phyloP scores from a whole-genome alignment of 805 yeast species.

The Saccharomycopsis babjevae region DNA sequence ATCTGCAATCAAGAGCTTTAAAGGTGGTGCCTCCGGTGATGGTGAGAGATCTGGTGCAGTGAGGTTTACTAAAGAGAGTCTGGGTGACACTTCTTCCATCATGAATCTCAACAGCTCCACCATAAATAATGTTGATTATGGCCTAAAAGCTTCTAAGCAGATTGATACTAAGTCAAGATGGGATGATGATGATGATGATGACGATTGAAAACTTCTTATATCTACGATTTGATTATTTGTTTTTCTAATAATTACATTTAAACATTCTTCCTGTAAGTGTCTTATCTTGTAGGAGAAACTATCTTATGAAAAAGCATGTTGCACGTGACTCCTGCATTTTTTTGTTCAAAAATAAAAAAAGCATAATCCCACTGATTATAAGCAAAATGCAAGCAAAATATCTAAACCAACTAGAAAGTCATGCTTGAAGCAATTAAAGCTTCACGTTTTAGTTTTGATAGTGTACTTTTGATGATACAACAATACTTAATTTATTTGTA shows the following conservation, averaged over 20 bases:
- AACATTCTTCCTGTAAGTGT: not conserved
- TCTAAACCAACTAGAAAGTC: no score
- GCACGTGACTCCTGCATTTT: not conserved
- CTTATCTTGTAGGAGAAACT: not conserved
- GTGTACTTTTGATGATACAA: no score
- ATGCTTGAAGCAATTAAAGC: no score
- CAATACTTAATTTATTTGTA: no score
- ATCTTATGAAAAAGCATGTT: not conserved
- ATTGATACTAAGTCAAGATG: conserved; percentile 11
- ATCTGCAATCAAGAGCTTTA: conserved; percentile 5
- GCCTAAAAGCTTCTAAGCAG: not conserved
- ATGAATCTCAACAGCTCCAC: not conserved
- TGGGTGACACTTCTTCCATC: not conserved
- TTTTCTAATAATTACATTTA: no score
- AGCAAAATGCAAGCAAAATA: not conserved
- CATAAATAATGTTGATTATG: not conserved
- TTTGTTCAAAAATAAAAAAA: not conserved
- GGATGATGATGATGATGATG: conserved; percentile 14
- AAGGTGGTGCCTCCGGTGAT: conserved; percentile 5
- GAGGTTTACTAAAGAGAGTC: conserved; percentile 5
- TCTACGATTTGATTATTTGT: not conserved
- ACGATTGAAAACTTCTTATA: not conserved
- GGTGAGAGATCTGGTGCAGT: conserved; percentile 9
- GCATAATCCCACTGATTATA: not conserved
- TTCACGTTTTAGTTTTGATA: no score